Evolutionary conservation across 176 grass and related monocot species (phyloP).

Genomic region (Poa pratensis): DNA sequence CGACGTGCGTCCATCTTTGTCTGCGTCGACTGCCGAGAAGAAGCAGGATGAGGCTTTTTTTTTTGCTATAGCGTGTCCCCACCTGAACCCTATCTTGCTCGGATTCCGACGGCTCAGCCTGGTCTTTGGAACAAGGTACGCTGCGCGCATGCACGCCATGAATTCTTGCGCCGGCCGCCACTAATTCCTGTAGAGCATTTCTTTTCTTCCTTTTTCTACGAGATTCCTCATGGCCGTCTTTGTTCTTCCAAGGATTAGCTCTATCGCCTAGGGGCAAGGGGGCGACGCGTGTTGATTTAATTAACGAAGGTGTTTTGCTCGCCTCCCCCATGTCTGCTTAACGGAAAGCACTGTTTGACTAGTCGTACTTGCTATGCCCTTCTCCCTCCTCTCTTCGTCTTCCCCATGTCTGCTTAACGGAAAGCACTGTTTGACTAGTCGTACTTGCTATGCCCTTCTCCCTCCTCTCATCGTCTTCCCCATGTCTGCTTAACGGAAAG

Average conservation of each 20-base stretch:
- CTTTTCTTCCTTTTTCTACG: neutral
- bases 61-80: conserved; percentile 25
- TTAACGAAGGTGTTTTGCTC: conserved; percentile 40
- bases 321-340: conserved; percentile 38
- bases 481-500: conserved; percentile 49
- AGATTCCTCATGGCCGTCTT: neutral
- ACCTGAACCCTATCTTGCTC: conserved; percentile 52
- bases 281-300: conserved; percentile 32
- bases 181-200: conserved; percentile 18
- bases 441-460: conserved; percentile 25
- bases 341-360: conserved; percentile 65
- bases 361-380: conserved; percentile 22
- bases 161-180: conserved; percentile 27
- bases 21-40: conserved; percentile 32
- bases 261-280: conserved; percentile 9
- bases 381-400: neutral
- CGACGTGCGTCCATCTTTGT: conserved; percentile 11
- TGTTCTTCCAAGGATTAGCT: conserved; percentile 41
- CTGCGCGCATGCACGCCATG: conserved; percentile 46
- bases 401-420: conserved; percentile 43
- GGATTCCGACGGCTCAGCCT: conserved; percentile 27
- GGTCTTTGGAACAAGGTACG: conserved; percentile 44
- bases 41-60: conserved; percentile 13
- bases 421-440: conserved; percentile 63
- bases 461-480: neutral